A percentile compares a stretch with the other conserved stretches of the same genome.
These are phyloP conservation scores for Xylaria sp. DNA, from an alignment of 2,329 filamentous ascomycete species.

Conservation along the genomic window DNA sequence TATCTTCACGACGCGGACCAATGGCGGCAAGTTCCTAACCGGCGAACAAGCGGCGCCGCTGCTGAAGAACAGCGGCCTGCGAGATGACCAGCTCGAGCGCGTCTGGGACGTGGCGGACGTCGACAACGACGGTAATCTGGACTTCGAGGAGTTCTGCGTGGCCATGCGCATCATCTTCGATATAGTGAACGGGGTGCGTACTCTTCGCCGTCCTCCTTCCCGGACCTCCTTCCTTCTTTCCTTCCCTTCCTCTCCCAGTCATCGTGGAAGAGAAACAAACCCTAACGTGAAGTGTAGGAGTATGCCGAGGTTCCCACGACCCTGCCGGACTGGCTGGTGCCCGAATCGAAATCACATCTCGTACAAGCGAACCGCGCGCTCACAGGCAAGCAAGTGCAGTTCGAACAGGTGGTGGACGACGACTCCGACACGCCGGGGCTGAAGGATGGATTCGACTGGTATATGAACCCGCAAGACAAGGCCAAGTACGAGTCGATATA, in stretches of 20 bases:
- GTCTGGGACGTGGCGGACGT: slow-evolving; percentile 98
- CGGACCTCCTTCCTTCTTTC: no score
- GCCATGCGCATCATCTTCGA: slow-evolving; percentile 99
- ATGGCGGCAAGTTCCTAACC: slow-evolving; percentile 68
- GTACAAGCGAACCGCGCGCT: slow-evolving; percentile 85
- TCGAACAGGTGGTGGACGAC: slow-evolving; percentile 86
- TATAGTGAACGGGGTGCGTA: slow-evolving; percentile 83
- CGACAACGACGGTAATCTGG: slow-evolving; percentile 95
- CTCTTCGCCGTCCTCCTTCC: neutral
- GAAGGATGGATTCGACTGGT: slow-evolving; percentile 99
- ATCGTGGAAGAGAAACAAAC: neutral
- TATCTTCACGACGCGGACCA: slow-evolving; percentile 69
- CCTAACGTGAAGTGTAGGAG: slow-evolving; percentile 66
- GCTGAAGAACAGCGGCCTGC: slow-evolving; percentile 70
- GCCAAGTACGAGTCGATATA: slow-evolving; percentile 98
- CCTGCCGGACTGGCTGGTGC: slow-evolving; percentile 95
- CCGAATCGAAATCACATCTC: slow-evolving; percentile 91
- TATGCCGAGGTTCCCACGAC: slow-evolving; percentile 85
- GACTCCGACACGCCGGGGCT: slow-evolving; percentile 84
- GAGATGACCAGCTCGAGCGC: slow-evolving; percentile 84
- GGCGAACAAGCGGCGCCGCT: slow-evolving; percentile 71
- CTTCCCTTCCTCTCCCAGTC: neutral
- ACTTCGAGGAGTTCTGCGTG: slow-evolving; percentile 99
- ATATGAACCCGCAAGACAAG: slow-evolving; percentile 94
- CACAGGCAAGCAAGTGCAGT: slow-evolving; percentile 80